These are phyloP conservation scores for Hypoxylon fuscum DNA, from an alignment of 495 filamentous ascomycete genomes.

Conservation along the genomic window DNA sequence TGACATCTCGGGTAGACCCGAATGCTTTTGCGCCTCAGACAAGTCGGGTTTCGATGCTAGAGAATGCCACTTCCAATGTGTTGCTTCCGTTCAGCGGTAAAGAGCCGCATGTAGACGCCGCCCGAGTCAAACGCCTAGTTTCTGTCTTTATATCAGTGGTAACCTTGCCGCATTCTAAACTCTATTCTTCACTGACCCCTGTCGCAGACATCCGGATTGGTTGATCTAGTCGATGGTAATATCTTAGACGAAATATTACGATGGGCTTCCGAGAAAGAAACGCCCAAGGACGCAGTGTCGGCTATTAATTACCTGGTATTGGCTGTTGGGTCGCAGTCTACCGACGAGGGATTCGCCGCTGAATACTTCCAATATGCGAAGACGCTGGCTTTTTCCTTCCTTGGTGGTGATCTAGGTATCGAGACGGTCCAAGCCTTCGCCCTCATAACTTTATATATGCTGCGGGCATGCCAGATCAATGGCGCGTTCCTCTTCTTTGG, in stretches of 20 bases:
- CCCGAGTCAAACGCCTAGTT: slow-evolving; percentile 35
- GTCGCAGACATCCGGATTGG: slow-evolving; percentile 46
- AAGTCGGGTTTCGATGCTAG: slow-evolving; percentile 70
- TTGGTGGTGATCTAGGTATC: slow-evolving; percentile 64
- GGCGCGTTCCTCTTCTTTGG: slow-evolving; percentile 67
- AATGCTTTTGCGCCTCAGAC: slow-evolving; percentile 72
- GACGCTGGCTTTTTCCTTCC: slow-evolving; percentile 62
- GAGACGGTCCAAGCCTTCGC: slow-evolving; percentile 67
- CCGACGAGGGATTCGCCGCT: slow-evolving; percentile 59
- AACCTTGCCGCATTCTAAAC: slow-evolving; percentile 5
- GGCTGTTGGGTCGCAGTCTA: slow-evolving; percentile 67
- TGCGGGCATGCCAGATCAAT: slow-evolving; percentile 68
- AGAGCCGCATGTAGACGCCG: slow-evolving; percentile 35
- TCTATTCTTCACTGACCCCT: slow-evolving; percentile 9
- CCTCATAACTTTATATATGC: slow-evolving; percentile 68
- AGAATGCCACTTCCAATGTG: slow-evolving; percentile 49
- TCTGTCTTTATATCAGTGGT: slow-evolving; percentile 48
- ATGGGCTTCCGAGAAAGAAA: slow-evolving; percentile 40
- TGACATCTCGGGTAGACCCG: slow-evolving; percentile 68
- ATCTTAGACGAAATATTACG: slow-evolving; percentile 41
- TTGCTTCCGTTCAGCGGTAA: slow-evolving; percentile 11
- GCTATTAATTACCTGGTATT: slow-evolving; percentile 68
- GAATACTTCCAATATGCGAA: slow-evolving; percentile 66
- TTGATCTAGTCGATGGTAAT: slow-evolving; percentile 52
- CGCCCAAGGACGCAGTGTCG: slow-evolving; percentile 53